Evolutionary conservation across 768 basidiomycete genomes (phyloP).

Genomic region (Leccinum disarticulatum): DNA sequence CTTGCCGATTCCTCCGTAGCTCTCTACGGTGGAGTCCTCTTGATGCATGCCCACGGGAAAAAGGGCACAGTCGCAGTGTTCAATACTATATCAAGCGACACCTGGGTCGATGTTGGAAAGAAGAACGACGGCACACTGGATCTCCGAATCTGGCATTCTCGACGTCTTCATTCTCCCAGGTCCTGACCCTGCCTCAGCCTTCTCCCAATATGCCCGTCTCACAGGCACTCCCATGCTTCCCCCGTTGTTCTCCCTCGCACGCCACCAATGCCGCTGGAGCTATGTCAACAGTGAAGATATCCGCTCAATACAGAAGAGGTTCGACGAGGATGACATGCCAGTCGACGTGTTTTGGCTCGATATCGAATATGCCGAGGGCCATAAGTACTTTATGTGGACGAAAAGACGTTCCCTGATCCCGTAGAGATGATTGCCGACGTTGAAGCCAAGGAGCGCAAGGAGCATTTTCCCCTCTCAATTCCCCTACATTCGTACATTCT

Average conservation of each 20-base stretch:
- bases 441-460: constrained; percentile 82
- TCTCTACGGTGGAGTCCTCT: constrained; percentile 88
- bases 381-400: too few relatives aligned
- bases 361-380: too few relatives aligned
- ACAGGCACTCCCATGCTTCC: too few relatives aligned
- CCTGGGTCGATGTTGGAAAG: constrained; percentile 87
- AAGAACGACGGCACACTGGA: constrained; percentile 78
- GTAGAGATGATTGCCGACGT: constrained; percentile 92
- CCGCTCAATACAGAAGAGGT: too few relatives aligned
- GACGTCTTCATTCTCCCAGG: constrained; percentile 99
- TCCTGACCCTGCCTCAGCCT: too few relatives aligned
- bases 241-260: too few relatives aligned
- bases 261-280: too few relatives aligned
- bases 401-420: constrained; percentile 90
- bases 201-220: too few relatives aligned
- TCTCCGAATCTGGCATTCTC: constrained; percentile 95
- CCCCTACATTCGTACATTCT: neutral
- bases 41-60: constrained; percentile 90
- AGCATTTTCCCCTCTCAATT: constrained; percentile 27
- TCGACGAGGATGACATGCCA: too few relatives aligned
- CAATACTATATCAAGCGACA: constrained; percentile 85
- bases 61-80: constrained; percentile 90
- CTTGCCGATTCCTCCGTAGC: constrained; percentile 74
- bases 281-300: too few relatives aligned
- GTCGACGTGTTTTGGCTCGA: too few relatives aligned